Conservation (phyloP, 306 rosid species). For the Oxytropis ochrocephala region DNA sequence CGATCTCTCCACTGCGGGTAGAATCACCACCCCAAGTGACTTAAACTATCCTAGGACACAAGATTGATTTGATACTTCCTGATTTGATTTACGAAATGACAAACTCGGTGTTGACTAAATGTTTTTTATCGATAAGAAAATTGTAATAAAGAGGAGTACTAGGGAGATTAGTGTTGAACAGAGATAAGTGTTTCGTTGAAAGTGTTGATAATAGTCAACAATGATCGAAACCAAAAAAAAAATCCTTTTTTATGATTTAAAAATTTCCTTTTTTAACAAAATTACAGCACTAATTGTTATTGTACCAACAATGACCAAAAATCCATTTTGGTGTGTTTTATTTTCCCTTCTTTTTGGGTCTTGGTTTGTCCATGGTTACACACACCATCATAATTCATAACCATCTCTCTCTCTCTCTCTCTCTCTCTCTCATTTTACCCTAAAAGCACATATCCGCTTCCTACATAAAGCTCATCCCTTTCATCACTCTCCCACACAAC, state of each 20-base stretch:
- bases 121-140: too few relatives aligned
- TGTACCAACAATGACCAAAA: neutral
- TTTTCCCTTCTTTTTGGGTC: conserved; percentile 12
- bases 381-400: neutral
- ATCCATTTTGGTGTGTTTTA: neutral
- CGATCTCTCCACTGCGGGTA: too few relatives aligned
- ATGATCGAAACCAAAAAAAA: too few relatives aligned
- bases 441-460: conserved; percentile 38
- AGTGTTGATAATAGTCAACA: too few relatives aligned
- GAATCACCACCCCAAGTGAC: too few relatives aligned
- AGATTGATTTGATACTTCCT: too few relatives aligned
- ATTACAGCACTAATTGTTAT: neutral
- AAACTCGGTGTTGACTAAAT: too few relatives aligned
- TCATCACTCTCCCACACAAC: conserved; percentile 13
- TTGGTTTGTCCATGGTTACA: conserved; percentile 14
- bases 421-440: conserved; percentile 35
- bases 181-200: too few relatives aligned
- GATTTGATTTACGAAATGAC: too few relatives aligned
- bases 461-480: conserved; percentile 50
- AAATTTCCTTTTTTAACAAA: conserved; percentile 5
- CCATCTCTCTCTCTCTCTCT: conserved; percentile 7
- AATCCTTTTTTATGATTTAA: neutral
- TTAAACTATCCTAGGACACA: too few relatives aligned
- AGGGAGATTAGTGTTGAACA: too few relatives aligned
- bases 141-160: too few relatives aligned